A percentile compares a stretch with the other conserved stretches of the same genome.
phyloP scores from a whole-genome alignment of 495 filamentous ascomycete species.

The Lasiosphaeriaceae sp. region DNA sequence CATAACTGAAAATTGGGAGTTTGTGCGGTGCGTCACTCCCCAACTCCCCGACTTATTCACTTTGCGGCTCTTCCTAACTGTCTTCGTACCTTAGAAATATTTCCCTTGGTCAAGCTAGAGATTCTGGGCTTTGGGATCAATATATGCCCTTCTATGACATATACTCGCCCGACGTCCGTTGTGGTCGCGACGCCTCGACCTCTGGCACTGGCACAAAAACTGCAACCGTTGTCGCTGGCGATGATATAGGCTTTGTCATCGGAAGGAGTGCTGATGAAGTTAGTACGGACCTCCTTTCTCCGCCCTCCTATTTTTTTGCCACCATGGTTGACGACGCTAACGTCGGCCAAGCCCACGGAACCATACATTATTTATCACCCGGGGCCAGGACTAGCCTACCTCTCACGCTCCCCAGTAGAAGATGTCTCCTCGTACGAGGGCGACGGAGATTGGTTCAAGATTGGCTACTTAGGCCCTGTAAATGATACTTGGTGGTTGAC shows the following conservation, averaged over 20 bases:
- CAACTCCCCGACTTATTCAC: not conserved
- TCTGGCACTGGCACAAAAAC: conserved; percentile 3
- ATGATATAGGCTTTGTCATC: conserved; percentile 8
- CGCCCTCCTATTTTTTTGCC: not conserved
- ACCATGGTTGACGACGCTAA: not conserved
- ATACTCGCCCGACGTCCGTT: conserved; percentile 6
- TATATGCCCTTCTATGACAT: conserved; percentile 11
- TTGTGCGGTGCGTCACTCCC: conserved; percentile 1
- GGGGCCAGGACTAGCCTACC: conserved; percentile 7
- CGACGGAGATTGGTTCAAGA: conserved; percentile 8
- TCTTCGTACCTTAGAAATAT: conserved; percentile 2
- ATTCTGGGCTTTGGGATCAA: conserved; percentile 9
- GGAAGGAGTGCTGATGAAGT: conserved; percentile 8
- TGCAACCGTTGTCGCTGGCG: conserved; percentile 3
- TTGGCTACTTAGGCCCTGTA: not conserved
- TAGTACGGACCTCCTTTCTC: not conserved
- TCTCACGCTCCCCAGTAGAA: not conserved
- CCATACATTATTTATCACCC: conserved; percentile 9
- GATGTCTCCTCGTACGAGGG: not conserved
- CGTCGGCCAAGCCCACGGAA: not conserved
- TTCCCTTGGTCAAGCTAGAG: conserved; percentile 2
- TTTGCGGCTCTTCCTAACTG: not conserved
- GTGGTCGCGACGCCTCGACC: conserved; percentile 1
- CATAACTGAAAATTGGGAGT: conserved; percentile 9
- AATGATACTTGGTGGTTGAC: conserved; percentile 10